Evolutionary conservation across 148 eudicot species (phyloP).

Genomic region (Camellia sinensis): DNA sequence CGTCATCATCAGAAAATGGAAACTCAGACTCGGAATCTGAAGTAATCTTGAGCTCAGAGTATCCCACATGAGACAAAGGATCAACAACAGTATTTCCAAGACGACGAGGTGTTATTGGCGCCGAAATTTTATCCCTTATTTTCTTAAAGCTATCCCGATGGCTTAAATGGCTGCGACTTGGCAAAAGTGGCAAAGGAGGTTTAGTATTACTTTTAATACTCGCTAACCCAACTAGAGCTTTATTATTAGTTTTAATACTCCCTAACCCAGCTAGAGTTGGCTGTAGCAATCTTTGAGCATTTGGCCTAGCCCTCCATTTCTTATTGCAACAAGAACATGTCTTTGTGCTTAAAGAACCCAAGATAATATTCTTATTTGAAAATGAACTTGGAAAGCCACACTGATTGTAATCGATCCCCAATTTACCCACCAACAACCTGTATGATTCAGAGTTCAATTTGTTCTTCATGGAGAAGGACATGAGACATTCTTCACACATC

Average conservation of each 20-base stretch:
- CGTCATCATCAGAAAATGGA: slow-evolving; percentile 58
- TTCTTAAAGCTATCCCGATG: slow-evolving; percentile 64
- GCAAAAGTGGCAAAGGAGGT: slow-evolving; percentile 62
- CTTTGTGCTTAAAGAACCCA: slow-evolving; percentile 35
- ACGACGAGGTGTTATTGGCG: slow-evolving; percentile 26
- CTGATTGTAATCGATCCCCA: slow-evolving; percentile 37
- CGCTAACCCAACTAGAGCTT: slow-evolving; percentile 40
- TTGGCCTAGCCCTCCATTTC: slow-evolving; percentile 48
- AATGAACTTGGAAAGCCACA: slow-evolving; percentile 36
- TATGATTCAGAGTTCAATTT: slow-evolving; percentile 41
- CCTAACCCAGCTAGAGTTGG: slow-evolving; percentile 32
- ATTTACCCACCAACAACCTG: slow-evolving; percentile 47
- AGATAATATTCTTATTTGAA: slow-evolving; percentile 28
- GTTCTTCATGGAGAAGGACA: slow-evolving; percentile 36
- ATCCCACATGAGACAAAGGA: slow-evolving; percentile 54
- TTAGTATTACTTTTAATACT: slow-evolving; percentile 46
- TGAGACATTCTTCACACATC: slow-evolving; percentile 70
- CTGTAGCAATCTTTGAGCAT: slow-evolving; percentile 45
- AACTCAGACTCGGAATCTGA: slow-evolving; percentile 69
- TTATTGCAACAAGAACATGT: slow-evolving; percentile 62
- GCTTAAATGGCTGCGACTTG: slow-evolving; percentile 50
- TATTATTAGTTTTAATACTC: slow-evolving; percentile 45
- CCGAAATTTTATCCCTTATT: slow-evolving; percentile 45
- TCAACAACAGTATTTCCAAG: slow-evolving; percentile 28
- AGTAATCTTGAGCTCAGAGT: slow-evolving; percentile 50